Base-by-base conservation (phyloP, 2,329 filamentous ascomycete species). In the Colletotrichum falcatum region DNA sequence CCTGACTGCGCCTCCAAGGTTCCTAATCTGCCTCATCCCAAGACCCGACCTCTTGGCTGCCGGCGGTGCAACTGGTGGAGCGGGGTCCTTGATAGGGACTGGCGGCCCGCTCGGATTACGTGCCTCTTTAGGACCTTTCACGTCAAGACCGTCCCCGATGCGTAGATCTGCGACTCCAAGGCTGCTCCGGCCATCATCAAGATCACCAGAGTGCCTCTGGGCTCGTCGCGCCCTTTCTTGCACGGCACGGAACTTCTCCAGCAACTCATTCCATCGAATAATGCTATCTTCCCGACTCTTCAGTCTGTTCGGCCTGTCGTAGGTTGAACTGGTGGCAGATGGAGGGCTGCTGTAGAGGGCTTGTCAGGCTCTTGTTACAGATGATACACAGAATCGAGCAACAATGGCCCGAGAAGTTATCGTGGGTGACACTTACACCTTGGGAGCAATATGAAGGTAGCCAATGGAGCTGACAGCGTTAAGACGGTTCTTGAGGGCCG, bases 391-490 rank as follows among this genome's bases (percentile, higher is more conserved):
- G 23, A 20, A 11, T 48, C 8, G 73, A 79, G 76, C 63, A 74
- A 73, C 72, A 78, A 78, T 74, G 72, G 16, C 11, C 16, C 3
- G 75, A 75, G 76, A 23, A 16, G 23, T 44, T 26, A n/a, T 14
- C 16, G 9, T 56, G n/a, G 12, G 23, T 23, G 63, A 65, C 68
- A 90, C 91, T 82, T 91, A 96, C 93, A 89, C 87, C 87, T 93
- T 83, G 63, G 87, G 92, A 73, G 91, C 91, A 74, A 93, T 92
- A 78, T 98, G 95, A 72, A 99, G 85, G 80, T 97, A 97, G 53
- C 95, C 96, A 79, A 99, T 98, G 62, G 96, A 95, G 83, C 94
- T 97, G 74, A 99, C 96, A 81, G 94, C 97, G 81, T 98, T 98
- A 61, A 99, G 87, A 51, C 96, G 91, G 78, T 99, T 99, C 80